Percentiles rank a stretch among this genome's conserved stretches.
phyloP scores from a whole-genome alignment of 345 rosid genomes.

The Melastoma malabathricum region DNA sequence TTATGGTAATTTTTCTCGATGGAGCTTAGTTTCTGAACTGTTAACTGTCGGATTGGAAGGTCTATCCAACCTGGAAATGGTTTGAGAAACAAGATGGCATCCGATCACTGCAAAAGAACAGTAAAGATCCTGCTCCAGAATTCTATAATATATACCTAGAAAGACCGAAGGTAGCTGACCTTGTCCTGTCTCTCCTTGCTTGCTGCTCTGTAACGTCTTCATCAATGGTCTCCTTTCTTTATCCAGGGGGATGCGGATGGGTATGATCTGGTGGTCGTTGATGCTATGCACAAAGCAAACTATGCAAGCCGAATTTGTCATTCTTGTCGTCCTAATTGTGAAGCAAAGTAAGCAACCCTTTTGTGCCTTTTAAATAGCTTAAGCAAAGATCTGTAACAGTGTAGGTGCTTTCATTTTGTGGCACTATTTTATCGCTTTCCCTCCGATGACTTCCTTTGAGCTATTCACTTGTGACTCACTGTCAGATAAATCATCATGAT shows the following conservation, averaged over 20 bases:
- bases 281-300: constrained; percentile 99
- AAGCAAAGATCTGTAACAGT: too few species aligned
- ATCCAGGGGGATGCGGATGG: constrained; percentile 99
- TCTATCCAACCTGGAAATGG: constrained; percentile 99
- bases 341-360: constrained; percentile 70
- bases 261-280: constrained; percentile 97
- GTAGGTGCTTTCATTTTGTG: too few species aligned
- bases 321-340: constrained; percentile 99
- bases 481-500: too few species aligned
- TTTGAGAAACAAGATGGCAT: constrained; percentile 99
- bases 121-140: constrained; percentile 96
- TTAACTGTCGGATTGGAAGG: constrained; percentile 26
- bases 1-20: too few species aligned
- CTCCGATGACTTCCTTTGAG: too few species aligned
- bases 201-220: neutral
- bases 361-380: constrained; percentile 2
- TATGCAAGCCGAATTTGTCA: constrained; percentile 99
- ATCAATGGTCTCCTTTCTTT: constrained; percentile 8
- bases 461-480: too few species aligned
- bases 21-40: too few species aligned
- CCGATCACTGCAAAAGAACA: constrained; percentile 85
- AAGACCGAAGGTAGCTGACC: constrained; percentile 79
- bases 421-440: too few species aligned
- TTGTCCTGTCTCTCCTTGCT: neutral
- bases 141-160: constrained; percentile 97